A percentile compares a stretch with the other conserved stretches of the same genome.
phyloP scores from a whole-genome alignment of 208 protist species.

The Strigomonas culicis region DNA sequence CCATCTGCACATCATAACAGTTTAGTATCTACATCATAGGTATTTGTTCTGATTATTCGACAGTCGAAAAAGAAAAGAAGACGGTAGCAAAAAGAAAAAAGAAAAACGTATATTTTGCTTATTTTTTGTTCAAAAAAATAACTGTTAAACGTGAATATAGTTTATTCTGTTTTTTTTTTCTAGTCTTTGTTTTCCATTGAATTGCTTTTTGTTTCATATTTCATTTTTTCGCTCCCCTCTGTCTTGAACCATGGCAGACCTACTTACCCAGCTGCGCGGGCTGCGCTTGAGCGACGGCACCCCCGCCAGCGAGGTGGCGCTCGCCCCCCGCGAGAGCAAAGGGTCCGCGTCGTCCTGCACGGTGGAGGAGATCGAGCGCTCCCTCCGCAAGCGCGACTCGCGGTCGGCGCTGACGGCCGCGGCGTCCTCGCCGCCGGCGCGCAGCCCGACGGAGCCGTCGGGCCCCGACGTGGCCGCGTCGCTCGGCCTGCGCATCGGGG shows the following conservation, averaged over 20 bases:
- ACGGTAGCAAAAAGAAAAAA: not conserved
- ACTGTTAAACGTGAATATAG: not conserved
- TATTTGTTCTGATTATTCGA: not conserved
- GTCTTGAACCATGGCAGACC: not conserved
- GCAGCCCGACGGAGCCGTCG: too few species aligned
- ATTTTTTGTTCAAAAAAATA: not conserved
- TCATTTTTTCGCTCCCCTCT: not conserved
- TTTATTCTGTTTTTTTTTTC: not conserved
- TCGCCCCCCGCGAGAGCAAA: slow-evolving; percentile 15
- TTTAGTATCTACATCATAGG: not conserved
- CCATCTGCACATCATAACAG: not conserved
- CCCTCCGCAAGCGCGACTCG: not conserved
- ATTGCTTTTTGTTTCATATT: not conserved
- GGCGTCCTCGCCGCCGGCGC: not conserved
- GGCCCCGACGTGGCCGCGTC: too few species aligned
- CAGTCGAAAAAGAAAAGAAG: not conserved
- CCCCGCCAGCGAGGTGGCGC: slow-evolving; percentile 17
- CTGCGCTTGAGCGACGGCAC: slow-evolving; percentile 44
- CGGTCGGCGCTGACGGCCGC: not conserved
- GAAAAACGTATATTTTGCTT: not conserved
- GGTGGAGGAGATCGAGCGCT: not conserved
- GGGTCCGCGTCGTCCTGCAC: not conserved
- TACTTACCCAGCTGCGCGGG: slow-evolving; percentile 34
- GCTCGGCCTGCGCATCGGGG: not conserved
- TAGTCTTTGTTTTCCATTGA: not conserved